Evolutionary conservation across 805 yeast genomes (phyloP).

Genomic region (Zygosaccharomyces siamensis): DNA sequence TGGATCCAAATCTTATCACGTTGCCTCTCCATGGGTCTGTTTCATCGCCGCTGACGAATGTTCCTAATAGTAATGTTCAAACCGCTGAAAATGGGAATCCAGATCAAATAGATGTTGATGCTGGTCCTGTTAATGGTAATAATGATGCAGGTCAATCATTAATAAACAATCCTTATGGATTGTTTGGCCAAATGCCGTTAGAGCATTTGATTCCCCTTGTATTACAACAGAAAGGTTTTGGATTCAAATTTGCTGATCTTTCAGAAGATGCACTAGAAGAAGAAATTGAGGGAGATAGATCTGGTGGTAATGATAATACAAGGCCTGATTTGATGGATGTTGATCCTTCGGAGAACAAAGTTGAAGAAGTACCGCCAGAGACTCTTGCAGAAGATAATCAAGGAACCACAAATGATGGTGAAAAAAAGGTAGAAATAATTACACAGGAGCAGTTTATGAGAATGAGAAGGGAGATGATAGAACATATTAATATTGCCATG

Average conservation of each 20-base stretch:
- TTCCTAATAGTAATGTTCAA: slow-evolving; percentile 3
- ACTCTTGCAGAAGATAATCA: slow-evolving; percentile 6
- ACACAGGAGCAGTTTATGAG: slow-evolving; percentile 41
- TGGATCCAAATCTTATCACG: slow-evolving; percentile 33
- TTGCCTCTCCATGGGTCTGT: slow-evolving; percentile 16
- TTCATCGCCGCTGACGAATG: slow-evolving; percentile 9
- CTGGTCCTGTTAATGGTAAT: slow-evolving; percentile 1
- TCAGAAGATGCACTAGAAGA: slow-evolving; percentile 47
- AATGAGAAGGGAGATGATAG: slow-evolving; percentile 50
- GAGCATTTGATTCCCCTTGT: slow-evolving; percentile 56
- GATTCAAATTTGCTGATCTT: slow-evolving; percentile 42
- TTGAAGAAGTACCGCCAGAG: slow-evolving; percentile 3
- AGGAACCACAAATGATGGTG: slow-evolving; percentile 10
- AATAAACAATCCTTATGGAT: slow-evolving; percentile 31
- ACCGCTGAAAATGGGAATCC: slow-evolving; percentile 6
- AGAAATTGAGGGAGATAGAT: slow-evolving; percentile 36
- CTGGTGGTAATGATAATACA: slow-evolving; percentile 4
- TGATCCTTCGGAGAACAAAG: slow-evolving; percentile 8
- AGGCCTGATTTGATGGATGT: slow-evolving; percentile 14
- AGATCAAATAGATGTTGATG: slow-evolving; percentile 7
- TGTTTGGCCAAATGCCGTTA: slow-evolving; percentile 39
- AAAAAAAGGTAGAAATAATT: slow-evolving; percentile 17
- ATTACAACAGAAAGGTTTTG: slow-evolving; percentile 50
- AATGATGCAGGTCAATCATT: slow-evolving; percentile 11
- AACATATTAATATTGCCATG: slow-evolving; percentile 57